These are phyloP conservation scores for Venturia nashicola DNA, from an alignment of 2,329 filamentous ascomycete genomes.

Conservation along the genomic window DNA sequence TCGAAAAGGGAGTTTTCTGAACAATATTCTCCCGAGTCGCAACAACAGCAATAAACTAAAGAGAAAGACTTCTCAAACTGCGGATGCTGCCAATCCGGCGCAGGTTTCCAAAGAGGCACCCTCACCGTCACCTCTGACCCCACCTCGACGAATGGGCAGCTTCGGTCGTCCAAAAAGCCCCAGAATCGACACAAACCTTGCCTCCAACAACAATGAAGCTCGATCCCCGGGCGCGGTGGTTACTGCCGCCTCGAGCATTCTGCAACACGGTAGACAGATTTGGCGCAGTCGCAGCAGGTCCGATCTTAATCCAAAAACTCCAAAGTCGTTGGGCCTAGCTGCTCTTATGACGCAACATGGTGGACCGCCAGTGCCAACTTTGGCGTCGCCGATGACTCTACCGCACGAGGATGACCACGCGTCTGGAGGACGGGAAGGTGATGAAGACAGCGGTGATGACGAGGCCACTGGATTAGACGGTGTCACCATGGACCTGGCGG, in stretches of 20 bases:
- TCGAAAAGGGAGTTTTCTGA: constrained; percentile 43
- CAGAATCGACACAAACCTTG: constrained; percentile 25
- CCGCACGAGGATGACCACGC: not conserved
- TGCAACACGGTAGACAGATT: constrained; percentile 28
- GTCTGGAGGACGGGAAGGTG: constrained; percentile 19
- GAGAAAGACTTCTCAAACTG: constrained; percentile 31
- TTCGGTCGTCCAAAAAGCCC: constrained; percentile 29
- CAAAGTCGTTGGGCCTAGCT: constrained; percentile 27
- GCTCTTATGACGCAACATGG: constrained; percentile 45
- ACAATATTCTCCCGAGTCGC: constrained; percentile 29
- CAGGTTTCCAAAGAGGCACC: not conserved
- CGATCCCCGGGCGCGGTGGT: constrained; percentile 34
- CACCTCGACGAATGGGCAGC: constrained; percentile 27
- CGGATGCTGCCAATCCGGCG: not conserved
- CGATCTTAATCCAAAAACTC: constrained; percentile 35
- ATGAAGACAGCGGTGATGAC: constrained; percentile 25
- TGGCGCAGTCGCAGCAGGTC: constrained; percentile 44
- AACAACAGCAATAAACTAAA: constrained; percentile 34
- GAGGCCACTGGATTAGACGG: constrained; percentile 37
- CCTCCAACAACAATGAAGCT: constrained; percentile 40
- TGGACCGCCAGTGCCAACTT: constrained; percentile 44
- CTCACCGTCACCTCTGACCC: not conserved
- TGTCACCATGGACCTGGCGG: constrained; percentile 47
- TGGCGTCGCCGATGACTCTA: constrained; percentile 31
- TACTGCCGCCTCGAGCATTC: constrained; percentile 22